Conservation (phyloP, 1,284 basidiomycete genomes). For the Pseudozyma sp. region DNA sequence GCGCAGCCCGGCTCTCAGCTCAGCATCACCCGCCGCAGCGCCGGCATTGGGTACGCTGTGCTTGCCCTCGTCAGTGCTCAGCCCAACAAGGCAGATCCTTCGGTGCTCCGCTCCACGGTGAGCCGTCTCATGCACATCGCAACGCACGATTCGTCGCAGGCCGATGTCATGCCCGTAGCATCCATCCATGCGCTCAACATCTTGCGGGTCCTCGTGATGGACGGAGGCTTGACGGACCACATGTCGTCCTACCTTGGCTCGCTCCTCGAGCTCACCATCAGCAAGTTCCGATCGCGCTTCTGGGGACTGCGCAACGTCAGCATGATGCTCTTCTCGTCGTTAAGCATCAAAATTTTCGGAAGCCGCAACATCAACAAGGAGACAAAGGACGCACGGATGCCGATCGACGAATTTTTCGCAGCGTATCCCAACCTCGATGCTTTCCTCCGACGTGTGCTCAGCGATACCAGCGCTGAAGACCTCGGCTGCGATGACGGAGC, state of each 20-base stretch:
- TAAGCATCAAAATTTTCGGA: slow-evolving; percentile 64
- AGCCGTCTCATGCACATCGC: slow-evolving; percentile 43
- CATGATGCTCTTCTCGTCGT: slow-evolving; percentile 68
- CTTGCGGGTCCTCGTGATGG: slow-evolving; percentile 62
- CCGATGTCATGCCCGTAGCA: slow-evolving; percentile 39
- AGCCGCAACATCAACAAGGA: slow-evolving; percentile 51
- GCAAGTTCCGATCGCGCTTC: slow-evolving; percentile 65
- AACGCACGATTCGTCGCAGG: slow-evolving; percentile 17
- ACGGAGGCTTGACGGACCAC: slow-evolving; percentile 49
- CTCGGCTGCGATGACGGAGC: slow-evolving; percentile 13
- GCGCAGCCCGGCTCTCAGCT: slow-evolving; percentile 50
- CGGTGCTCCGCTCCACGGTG: slow-evolving; percentile 37
- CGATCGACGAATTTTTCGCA: slow-evolving; percentile 54
- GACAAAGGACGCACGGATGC: slow-evolving; percentile 39
- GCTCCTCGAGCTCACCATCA: slow-evolving; percentile 64
- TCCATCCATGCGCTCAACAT: slow-evolving; percentile 69
- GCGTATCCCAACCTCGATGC: slow-evolving; percentile 37
- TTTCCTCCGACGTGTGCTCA: slow-evolving; percentile 37
- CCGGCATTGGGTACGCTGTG: slow-evolving; percentile 69
- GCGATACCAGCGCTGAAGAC: slow-evolving; percentile 6
- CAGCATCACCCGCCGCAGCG: slow-evolving; percentile 69
- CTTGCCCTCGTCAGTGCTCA: slow-evolving; percentile 66
- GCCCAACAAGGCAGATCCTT: slow-evolving; percentile 30
- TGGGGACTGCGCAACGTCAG: slow-evolving; percentile 69
- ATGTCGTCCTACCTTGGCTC: slow-evolving; percentile 57